Evolutionary conservation across 2,329 filamentous ascomycete genomes (phyloP).

Genomic region (Monilinia vaccinii-corymbosi): DNA sequence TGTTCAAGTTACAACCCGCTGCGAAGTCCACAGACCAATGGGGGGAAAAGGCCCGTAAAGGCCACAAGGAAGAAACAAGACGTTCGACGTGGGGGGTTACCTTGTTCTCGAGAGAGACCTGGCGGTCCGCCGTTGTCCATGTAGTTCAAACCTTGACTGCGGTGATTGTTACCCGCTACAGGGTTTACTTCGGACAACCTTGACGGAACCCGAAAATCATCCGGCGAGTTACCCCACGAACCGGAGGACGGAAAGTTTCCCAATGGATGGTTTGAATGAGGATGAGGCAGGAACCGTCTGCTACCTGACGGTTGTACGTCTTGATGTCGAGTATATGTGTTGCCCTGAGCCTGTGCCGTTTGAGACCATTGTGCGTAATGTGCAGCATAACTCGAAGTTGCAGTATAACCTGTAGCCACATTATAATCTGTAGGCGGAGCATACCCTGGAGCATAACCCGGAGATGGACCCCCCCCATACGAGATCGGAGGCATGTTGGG

Average conservation of each 20-base stretch:
- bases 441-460: background rate
- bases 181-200: background rate
- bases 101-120: background rate
- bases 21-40: background rate
- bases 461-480: background rate
- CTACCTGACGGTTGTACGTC: background rate
- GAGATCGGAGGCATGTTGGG: background rate
- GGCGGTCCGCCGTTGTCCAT: background rate
- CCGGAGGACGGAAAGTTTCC: too few relatives aligned
- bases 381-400: background rate
- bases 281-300: background rate
- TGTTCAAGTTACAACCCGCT: background rate
- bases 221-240: too few relatives aligned
- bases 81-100: background rate
- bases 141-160: background rate
- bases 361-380: background rate
- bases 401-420: background rate
- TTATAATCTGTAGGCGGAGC: too few relatives aligned
- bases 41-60: background rate
- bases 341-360: background rate
- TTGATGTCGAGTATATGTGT: background rate
- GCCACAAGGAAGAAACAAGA: background rate
- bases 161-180: background rate
- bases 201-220: background rate
- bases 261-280: background rate